Evolutionary conservation across 768 basidiomycete species (phyloP).

Genomic region (Amanita rubescens): DNA sequence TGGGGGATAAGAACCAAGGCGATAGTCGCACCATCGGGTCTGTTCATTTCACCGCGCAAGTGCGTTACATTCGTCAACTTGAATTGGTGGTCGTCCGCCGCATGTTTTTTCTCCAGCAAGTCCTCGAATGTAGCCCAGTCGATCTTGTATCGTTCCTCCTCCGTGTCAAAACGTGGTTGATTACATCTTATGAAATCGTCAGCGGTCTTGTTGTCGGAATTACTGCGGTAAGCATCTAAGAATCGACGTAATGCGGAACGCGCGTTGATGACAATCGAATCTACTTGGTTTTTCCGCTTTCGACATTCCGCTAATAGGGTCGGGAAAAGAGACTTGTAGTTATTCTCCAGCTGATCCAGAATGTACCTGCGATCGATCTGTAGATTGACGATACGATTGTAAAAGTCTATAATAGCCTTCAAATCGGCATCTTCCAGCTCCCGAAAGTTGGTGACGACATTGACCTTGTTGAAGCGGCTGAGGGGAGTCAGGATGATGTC

Average conservation of each 20-base stretch:
- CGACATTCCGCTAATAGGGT: not conserved
- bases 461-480: not conserved
- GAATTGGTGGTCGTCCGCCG: not conserved
- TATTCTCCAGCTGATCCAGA: not conserved
- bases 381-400: not conserved
- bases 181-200: not conserved
- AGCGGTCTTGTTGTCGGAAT: not conserved
- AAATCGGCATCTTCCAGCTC: not conserved
- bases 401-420: not conserved
- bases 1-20: not conserved
- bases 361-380: not conserved
- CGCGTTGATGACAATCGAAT: not conserved
- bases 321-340: not conserved
- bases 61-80: not conserved
- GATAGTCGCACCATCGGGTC: not conserved
- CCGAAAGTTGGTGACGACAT: not conserved
- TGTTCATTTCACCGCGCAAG: not conserved
- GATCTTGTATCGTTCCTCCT: not conserved
- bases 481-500: conserved; percentile 3
- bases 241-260: not conserved
- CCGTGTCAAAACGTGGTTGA: not conserved
- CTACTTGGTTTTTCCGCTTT: not conserved
- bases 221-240: not conserved
- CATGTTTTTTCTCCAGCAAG: not conserved
- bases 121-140: not conserved